These are phyloP conservation scores for Xylariales sp. DNA, from an alignment of 2,329 filamentous ascomycete species.

Conservation along the genomic window DNA sequence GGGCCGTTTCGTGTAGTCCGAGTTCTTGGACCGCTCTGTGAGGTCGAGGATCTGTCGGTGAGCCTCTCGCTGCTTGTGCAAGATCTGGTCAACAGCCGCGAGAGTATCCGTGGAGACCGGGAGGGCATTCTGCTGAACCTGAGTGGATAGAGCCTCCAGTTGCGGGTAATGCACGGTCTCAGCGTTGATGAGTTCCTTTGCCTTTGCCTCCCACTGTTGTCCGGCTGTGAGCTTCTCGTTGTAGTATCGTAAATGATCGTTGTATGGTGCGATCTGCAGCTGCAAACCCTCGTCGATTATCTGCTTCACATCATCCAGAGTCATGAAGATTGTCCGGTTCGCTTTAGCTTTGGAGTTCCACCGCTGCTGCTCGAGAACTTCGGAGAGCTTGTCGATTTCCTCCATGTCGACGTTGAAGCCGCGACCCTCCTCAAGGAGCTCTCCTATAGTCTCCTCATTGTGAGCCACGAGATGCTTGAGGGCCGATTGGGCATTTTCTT, in stretches of 20 bases:
- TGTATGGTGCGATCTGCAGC: conserved; percentile 72
- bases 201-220: conserved; percentile 87
- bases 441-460: conserved; percentile 73
- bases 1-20: conserved; percentile 74
- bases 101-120: conserved; percentile 82
- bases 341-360: conserved; percentile 79
- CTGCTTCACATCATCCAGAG: conserved; percentile 71
- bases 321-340: conserved; percentile 61
- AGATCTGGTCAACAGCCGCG: conserved; percentile 78
- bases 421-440: conserved; percentile 84
- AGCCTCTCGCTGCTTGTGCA: conserved; percentile 93
- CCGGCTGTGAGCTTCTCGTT: conserved; percentile 73
- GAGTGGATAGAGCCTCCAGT: conserved; percentile 82
- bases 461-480: conserved; percentile 62
- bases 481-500: conserved; percentile 66
- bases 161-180: conserved; percentile 92
- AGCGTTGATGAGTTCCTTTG: conserved; percentile 85
- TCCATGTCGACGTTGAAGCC: conserved; percentile 88
- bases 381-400: conserved; percentile 78
- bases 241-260: conserved; percentile 74
- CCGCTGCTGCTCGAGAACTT: conserved; percentile 75
- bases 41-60: conserved; percentile 83
- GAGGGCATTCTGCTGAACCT: conserved; percentile 65
- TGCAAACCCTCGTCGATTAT: conserved; percentile 75
- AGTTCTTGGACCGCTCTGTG: conserved; percentile 70